phyloP scores from a whole-genome alignment of 2,329 filamentous ascomycete species.

The Lachnellula cervina region DNA sequence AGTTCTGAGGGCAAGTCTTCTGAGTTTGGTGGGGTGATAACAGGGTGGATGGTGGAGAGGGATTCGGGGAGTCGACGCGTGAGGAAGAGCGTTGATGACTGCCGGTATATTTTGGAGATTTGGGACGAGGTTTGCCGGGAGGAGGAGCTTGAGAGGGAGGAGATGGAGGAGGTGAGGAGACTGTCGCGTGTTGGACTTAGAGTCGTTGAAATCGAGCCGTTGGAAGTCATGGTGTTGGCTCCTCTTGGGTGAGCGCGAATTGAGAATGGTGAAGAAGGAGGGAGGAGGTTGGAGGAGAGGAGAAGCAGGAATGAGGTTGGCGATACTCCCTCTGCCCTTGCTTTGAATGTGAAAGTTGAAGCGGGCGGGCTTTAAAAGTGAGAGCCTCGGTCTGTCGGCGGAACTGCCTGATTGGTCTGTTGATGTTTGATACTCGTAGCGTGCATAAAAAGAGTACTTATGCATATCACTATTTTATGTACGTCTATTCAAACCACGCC shows the following conservation, averaged over 20 bases:
- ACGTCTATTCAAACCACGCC: slow-evolving; percentile 3
- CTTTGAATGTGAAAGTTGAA: slow-evolving; percentile 8
- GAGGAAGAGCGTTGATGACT: slow-evolving; percentile 88
- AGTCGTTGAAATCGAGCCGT: slow-evolving; percentile 24
- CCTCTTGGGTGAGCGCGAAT: slow-evolving; percentile 3
- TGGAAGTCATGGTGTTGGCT: slow-evolving; percentile 24
- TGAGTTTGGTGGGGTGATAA: slow-evolving; percentile 57
- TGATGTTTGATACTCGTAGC: neutral
- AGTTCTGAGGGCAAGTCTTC: slow-evolving; percentile 37
- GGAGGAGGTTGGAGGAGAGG: slow-evolving; percentile 2
- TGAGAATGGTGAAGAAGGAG: slow-evolving; percentile 7
- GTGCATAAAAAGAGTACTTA: too few species aligned
- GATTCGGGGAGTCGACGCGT: slow-evolving; percentile 91
- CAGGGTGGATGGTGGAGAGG: slow-evolving; percentile 74
- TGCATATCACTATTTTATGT: neutral
- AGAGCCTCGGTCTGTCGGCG: slow-evolving; percentile 13
- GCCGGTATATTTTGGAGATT: slow-evolving; percentile 89
- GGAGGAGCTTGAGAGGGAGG: slow-evolving; percentile 60
- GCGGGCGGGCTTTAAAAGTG: slow-evolving; percentile 1
- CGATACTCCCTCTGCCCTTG: slow-evolving; percentile 3
- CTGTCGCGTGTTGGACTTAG: slow-evolving; percentile 35
- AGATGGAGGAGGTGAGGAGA: slow-evolving; percentile 61
- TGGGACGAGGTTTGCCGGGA: slow-evolving; percentile 60
- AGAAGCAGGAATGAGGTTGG: slow-evolving; percentile 18
- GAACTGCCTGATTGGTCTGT: neutral